These are phyloP conservation scores for Cymbopogon flexuosus DNA, from an alignment of 202 grass and related monocot species.

Conservation along the genomic window DNA sequence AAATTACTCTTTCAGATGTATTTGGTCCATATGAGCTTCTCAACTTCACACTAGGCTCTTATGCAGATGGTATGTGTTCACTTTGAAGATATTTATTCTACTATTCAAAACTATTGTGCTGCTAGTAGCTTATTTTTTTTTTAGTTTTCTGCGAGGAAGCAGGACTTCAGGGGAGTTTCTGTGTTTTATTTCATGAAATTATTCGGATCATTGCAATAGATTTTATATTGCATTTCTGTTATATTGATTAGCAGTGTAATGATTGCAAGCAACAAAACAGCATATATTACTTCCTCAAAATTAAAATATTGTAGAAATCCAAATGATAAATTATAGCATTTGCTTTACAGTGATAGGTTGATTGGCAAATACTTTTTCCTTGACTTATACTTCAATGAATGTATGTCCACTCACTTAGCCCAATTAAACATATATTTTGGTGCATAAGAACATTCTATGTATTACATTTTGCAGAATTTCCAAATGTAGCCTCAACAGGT, in stretches of 20 bases:
- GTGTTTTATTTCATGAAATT: not conserved
- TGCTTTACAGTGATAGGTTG: not conserved
- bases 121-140: not conserved
- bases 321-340: not conserved
- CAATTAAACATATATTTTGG: not conserved
- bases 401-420: not conserved
- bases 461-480: constrained; percentile 34
- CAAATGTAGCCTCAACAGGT: constrained; percentile 29
- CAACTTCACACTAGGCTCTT: constrained; percentile 63
- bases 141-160: not conserved
- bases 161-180: not conserved
- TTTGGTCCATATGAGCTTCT: constrained; percentile 98
- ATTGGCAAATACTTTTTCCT: not conserved
- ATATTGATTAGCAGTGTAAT: not conserved
- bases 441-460: not conserved
- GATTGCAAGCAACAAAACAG: not conserved
- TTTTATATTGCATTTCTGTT: not conserved
- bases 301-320: constrained; percentile 6
- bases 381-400: not conserved
- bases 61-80: constrained; percentile 54
- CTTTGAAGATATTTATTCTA: not conserved
- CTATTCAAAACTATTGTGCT: not conserved
- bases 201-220: not conserved
- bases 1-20: constrained; percentile 74
- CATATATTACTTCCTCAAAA: not conserved